Evolutionary conservation across 306 rosid genomes (phyloP).

Genomic region (Prunus davidiana): DNA sequence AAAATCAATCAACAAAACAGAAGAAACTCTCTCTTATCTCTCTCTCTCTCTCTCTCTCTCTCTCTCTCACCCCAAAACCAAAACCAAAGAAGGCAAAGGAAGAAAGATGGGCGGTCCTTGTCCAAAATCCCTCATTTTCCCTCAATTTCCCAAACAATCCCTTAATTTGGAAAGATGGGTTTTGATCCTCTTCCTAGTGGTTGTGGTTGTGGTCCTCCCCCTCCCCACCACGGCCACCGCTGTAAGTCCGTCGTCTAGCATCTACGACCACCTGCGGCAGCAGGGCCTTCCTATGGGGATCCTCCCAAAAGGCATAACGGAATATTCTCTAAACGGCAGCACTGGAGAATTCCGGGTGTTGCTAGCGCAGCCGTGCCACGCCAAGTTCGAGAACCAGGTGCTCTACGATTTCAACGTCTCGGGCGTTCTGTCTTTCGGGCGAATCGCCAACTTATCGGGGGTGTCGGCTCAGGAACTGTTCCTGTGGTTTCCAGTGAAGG

Average conservation of each 20-base stretch:
- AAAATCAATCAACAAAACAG: not conserved
- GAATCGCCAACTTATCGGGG: conserved; percentile 65
- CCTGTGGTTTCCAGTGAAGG: conserved; percentile 85
- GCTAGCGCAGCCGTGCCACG: conserved; percentile 63
- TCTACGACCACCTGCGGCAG: conserved; percentile 62
- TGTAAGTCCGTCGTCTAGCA: conserved; percentile 24
- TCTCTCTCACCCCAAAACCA: not conserved
- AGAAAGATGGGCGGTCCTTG: not conserved
- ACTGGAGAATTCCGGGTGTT: conserved; percentile 53
- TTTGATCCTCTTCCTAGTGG: not conserved
- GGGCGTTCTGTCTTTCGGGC: conserved; percentile 52
- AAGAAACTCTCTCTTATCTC: not conserved
- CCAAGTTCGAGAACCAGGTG: conserved; percentile 86
- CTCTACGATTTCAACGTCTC: conserved; percentile 72
- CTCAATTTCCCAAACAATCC: not conserved
- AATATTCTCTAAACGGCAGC: conserved; percentile 36
- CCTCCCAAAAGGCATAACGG: conserved; percentile 62
- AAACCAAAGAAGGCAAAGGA: not conserved
- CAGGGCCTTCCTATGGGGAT: conserved; percentile 87
- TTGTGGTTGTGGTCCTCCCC: conserved; percentile 2
- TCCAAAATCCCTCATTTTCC: conserved; percentile 5
- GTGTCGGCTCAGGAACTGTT: conserved; percentile 82
- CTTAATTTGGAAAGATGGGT: not conserved
- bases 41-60: not conserved
- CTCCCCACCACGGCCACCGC: conserved; percentile 8